Evolutionary conservation across 2,329 filamentous ascomycete genomes (phyloP), one percentile per base, ranked within the genome.

Genomic region (Cytospora mali): DNA sequence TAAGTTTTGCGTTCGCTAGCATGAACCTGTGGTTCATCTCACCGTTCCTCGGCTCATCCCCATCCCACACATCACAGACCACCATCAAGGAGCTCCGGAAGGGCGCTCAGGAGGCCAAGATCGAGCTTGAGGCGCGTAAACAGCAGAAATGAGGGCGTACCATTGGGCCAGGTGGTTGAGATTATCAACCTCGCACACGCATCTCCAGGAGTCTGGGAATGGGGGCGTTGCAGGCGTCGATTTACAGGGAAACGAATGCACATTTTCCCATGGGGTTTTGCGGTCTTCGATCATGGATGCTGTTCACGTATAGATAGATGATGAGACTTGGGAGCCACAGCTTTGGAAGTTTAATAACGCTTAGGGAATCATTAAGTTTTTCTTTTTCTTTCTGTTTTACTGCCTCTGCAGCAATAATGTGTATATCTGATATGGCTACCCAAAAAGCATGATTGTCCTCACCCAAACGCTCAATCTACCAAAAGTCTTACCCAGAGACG

Each of bases 21-120:
- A 4, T 21, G 21, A 49, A 11, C 23, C 46, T 21, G 68, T 58
- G 57, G 21, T 42, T 35, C 6, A 31, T 33, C 27, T 60, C 16
- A 23, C 31, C 4, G 23, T 48, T 14, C 27, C n/a, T 49, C 29
- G 42, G 42, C 42, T 46, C n/a, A 46, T 4, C 9, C 31, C 9
- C 18, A 42, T 48, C 13, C 29, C 21, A 48, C 48, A 25, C 27
- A 51, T 31, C 18, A 21, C 52, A 88, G 85, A 80, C 80, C 70
- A 84, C 87, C 46, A 80, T 88, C 62, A 85, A 85, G 70, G 84
- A 86, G 69, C 75, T 88, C 58, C 78, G 85, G 31, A 81, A 81
- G 66, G 83, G 87, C 65, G 81, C 80, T 13, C 82, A 84, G 66
- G 79, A 79, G 59, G 75, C 77, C 18, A 77, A 84, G 62, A 75